A percentile compares a stretch with the other conserved stretches of the same genome.
These are phyloP conservation scores for Phytopythium litorale DNA, from an alignment of 352 stramenopile genomes.

Conservation along the genomic window DNA sequence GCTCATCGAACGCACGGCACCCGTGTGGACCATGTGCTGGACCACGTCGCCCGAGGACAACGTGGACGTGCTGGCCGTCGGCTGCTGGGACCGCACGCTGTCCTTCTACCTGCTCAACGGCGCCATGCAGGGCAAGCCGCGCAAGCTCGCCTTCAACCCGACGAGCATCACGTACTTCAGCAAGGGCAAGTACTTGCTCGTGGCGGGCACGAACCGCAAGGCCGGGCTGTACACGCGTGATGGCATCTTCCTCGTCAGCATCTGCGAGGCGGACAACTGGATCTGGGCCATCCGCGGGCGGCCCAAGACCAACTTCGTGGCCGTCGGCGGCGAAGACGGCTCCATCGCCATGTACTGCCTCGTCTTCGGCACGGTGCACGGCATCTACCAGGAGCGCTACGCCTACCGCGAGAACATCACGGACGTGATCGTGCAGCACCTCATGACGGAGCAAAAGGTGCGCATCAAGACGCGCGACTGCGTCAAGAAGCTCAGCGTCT, in stretches of 20 bases:
- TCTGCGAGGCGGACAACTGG: conserved; percentile 88
- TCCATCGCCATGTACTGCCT: conserved; percentile 84
- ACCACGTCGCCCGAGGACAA: conserved; percentile 77
- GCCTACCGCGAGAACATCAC: conserved; percentile 94
- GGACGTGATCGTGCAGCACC: conserved; percentile 94
- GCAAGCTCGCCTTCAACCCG: conserved; percentile 91
- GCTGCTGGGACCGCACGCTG: conserved; percentile 93
- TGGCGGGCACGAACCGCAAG: conserved; percentile 86
- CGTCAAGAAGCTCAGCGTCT: conserved; percentile 93
- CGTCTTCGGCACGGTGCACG: conserved; percentile 90
- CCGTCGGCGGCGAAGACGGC: conserved; percentile 85
- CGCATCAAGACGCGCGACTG: conserved; percentile 94
- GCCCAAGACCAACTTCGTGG: conserved; percentile 87
- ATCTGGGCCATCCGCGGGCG: conserved; percentile 85
- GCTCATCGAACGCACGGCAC: conserved; percentile 81
- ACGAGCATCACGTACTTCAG: conserved; percentile 89
- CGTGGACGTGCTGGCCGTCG: conserved; percentile 87
- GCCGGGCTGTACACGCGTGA: conserved; percentile 89
- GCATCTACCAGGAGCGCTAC: conserved; percentile 92
- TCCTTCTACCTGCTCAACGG: conserved; percentile 90
- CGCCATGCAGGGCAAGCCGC: conserved; percentile 79
- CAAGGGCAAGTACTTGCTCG: conserved; percentile 90
- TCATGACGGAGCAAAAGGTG: conserved; percentile 94
- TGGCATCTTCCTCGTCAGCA: conserved; percentile 68
- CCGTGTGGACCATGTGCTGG: conserved; percentile 88